phyloP scores from a whole-genome alignment of 495 filamentous ascomycete species.

The Daldinia grandis region DNA sequence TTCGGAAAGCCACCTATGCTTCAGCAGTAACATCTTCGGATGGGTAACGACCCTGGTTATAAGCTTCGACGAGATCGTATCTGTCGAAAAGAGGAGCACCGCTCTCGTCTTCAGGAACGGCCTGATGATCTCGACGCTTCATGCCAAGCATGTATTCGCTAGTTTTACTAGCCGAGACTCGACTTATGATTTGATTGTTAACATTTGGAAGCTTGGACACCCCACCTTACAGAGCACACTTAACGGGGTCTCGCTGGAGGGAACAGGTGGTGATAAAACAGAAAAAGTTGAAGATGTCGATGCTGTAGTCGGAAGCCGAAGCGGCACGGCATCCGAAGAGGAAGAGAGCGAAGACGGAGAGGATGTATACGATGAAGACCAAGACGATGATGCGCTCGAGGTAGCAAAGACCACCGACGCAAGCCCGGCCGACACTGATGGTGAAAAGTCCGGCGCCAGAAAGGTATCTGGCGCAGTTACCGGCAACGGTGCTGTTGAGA shows the following conservation, averaged over 20 bases:
- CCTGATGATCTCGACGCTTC: slow-evolving; percentile 93
- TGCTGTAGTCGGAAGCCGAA: slow-evolving; percentile 50
- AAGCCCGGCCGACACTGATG: slow-evolving; percentile 69
- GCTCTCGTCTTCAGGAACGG: slow-evolving; percentile 97
- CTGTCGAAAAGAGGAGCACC: slow-evolving; percentile 95
- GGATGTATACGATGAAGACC: slow-evolving; percentile 79
- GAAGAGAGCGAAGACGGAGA: slow-evolving; percentile 70
- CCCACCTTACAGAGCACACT: slow-evolving; percentile 86
- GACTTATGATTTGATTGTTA: slow-evolving; percentile 95
- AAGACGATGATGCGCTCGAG: slow-evolving; percentile 68
- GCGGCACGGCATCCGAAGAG: slow-evolving; percentile 65
- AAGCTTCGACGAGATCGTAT: slow-evolving; percentile 96
- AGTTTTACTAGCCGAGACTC: slow-evolving; percentile 94
- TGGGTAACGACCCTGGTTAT: slow-evolving; percentile 98
- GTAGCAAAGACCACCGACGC: slow-evolving; percentile 67
- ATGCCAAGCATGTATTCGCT: slow-evolving; percentile 94
- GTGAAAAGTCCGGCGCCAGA: slow-evolving; percentile 64
- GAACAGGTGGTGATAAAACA: slow-evolving; percentile 85
- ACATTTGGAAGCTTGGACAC: slow-evolving; percentile 97
- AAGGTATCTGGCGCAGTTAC: slow-evolving; percentile 72
- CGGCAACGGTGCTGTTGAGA: slow-evolving; percentile 59
- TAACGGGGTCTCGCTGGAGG: slow-evolving; percentile 83
- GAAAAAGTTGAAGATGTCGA: slow-evolving; percentile 73
- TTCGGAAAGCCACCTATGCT: slow-evolving; percentile 96
- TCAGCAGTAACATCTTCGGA: slow-evolving; percentile 97